Evolutionary conservation across 225 moss, liverwort and hornwort genomes (phyloP), one percentile per base, ranked within the genome.

Genomic region (Straminergon stramineum): DNA sequence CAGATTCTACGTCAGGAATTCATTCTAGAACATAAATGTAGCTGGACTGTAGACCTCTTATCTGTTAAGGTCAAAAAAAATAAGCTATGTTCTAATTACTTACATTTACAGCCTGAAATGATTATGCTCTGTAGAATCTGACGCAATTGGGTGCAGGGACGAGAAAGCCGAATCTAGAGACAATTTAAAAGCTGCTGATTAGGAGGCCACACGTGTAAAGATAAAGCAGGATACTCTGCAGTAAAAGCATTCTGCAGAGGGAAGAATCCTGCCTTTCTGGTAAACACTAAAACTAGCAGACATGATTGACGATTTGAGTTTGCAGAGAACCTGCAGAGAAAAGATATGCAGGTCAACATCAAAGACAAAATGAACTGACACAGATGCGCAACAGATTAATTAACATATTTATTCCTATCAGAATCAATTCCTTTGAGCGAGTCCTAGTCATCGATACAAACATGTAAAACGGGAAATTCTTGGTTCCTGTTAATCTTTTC

Each of bases 401-500:
- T 81, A 70, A 75, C 80, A 77, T 31, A 74, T 89, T 70, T 87
- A 70, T 77, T 91, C 75, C 70, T 85, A 69, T 15, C 45, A 67
- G 51, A 84, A 81, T 27, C 75, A 87, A 68, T 90, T 86, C 88
- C 73, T 83, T 81, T 60, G 57, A 64, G 76, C 63, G 37, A 86
- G 88, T 79, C 80, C 63, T 53, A 67, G 18, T 48, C 81, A 75
- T 75, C n/a, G 51, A 73, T 71, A 88, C 83, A 83, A 70, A 61
- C 71, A 78, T 68, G 64, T 83, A 68, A 89, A 87, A 75, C 79
- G 83, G 86, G 86, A 83, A 82, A 79, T 88, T 76, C 35, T 23
- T 8, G 31, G 68, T 39, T 89, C n/a, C 85, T 78, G 89, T 82
- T 85, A 37, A 89, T 86, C 24, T 91, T 84, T 69, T 86, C 92